Evolutionary conservation across 2,329 filamentous ascomycete genomes (phyloP), one percentile per base, ranked within the genome.

Genomic region (Colletotrichum ledebouriae): DNA sequence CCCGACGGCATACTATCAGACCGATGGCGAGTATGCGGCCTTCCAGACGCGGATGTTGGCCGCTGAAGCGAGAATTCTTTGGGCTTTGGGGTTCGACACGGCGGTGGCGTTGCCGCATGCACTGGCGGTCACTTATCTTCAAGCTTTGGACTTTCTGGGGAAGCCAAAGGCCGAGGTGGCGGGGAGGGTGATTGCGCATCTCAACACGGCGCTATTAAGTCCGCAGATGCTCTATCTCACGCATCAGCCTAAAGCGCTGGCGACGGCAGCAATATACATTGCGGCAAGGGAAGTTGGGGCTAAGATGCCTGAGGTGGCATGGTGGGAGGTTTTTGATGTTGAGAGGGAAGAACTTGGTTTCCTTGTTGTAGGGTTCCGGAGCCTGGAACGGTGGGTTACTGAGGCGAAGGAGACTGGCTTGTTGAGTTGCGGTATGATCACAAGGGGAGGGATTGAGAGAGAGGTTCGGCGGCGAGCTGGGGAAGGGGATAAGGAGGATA

Each of bases 291-390:
- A 98, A 72, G 78, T 88, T 1, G 90, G 87, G 0, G 88, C 92
- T 12, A 94, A 93, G 77, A 85, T 98, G 80, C 94, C 95, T 0
- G 92, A 92, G 71, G 88, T 87, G 55, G 90, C 93, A 71, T 99
- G 96, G 96, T 99, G 96, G 96, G 94, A 98, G 79, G 93, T 98
- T 0, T 98, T 98, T 78, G 96, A 99, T 78, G 93, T 96, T 7
- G 94, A 98, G 74, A 86, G 96, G 58, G 96, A 99, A 82, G 94
- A 97, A 77, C 84, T 99, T 41, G 96, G 96, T 0, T 98, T 98
- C 73, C 80, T 98, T 66, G 94, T 97, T 3, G 93, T 98, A 11
- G 94, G 87, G 0, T 88, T 98, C 86, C 84, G 89, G 70, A 98
- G 94, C 74, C 82, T 97, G 62, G 90, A 92, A 70, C 89, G 88